Conservation (phyloP, 148 eudicot species). For the Amaranthus cruentus region DNA sequence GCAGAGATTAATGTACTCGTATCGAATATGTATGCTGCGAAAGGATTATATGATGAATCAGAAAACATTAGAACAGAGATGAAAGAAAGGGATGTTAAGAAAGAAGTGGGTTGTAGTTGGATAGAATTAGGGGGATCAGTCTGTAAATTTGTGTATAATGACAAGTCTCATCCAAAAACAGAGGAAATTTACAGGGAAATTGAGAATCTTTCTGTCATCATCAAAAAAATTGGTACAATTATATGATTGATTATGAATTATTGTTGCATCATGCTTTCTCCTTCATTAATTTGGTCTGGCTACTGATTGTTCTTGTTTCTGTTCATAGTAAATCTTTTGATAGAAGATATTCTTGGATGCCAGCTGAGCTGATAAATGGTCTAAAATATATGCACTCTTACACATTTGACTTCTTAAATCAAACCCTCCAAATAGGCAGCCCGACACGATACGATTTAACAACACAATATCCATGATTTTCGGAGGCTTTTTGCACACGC, state of each 20-base stretch:
- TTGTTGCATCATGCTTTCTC: not conserved
- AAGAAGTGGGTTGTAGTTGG: slow-evolving; percentile 50
- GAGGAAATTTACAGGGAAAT: slow-evolving; percentile 38
- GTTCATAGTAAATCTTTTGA: not conserved
- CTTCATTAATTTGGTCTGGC: not conserved
- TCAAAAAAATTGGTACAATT: slow-evolving; percentile 29
- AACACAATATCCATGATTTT: too few relatives aligned
- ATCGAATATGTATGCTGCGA: slow-evolving; percentile 46
- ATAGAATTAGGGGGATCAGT: slow-evolving; percentile 38
- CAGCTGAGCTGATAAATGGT: not conserved
- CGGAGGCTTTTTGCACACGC: too few relatives aligned
- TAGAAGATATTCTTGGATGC: not conserved
- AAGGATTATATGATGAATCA: slow-evolving; percentile 44
- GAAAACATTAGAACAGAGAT: slow-evolving; percentile 30
- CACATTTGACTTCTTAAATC: too few relatives aligned
- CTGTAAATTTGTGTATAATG: slow-evolving; percentile 38
- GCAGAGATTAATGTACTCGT: slow-evolving; percentile 38
- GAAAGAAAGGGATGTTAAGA: slow-evolving; percentile 32
- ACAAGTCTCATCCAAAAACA: slow-evolving; percentile 35
- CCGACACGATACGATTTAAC: too few relatives aligned
- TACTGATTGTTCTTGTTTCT: not conserved
- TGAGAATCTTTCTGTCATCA: slow-evolving; percentile 34
- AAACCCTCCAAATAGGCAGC: too few relatives aligned
- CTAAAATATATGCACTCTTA: too few relatives aligned
- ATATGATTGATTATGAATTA: slow-evolving; percentile 3